Evolutionary conservation across 129 eudicot species (phyloP), one percentile per base, ranked within the genome.

Genomic region (Scalesia atractyloides): DNA sequence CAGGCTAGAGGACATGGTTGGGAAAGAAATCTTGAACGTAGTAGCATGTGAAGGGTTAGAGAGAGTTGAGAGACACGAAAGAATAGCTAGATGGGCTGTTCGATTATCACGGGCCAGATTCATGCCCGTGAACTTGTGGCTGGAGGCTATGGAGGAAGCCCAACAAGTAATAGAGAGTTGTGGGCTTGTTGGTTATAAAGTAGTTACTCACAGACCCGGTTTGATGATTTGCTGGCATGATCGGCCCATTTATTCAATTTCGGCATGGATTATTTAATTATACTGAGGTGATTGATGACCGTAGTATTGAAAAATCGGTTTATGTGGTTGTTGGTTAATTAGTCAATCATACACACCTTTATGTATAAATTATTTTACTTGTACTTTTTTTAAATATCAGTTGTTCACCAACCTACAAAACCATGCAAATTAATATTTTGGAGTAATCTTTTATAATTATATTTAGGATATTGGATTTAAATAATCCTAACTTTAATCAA

Each of bases 221-320:
- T 82, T 69, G 81, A 79, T 84, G 83, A 84, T 87, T 20, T 84
- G 89, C 73, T 87, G 89, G 89, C 87, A 88, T 68, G 94, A 85
- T 61, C 79, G 90, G 39, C 88, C 94, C 54, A 80, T 84, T 44
- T 80, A 68, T 82, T 71, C 90, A 7, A 82, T 82, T n/a, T 85
- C 94, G 0, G 86, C 90, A 10, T 85, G 90, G 94, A 78, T 60
- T 51, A 54, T 70, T 12, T 71, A 52, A 78, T 41, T 58, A 19
- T 56, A 73, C 70, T 34, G 51, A 53, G 10, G n/a, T 24, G 47
- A 16, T 24, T 65, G 33, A 41, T 41, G 46, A 41, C 46, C 46
- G 46, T 2, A 41, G 7, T 41, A 41, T 41, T 41, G 46, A 7
- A 41, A 39, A 41, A 41, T 41, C 46, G 46, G 46, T 52, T 7